Base-by-base conservation (phyloP, 306 rosid species). In the Prunus dulcis region DNA sequence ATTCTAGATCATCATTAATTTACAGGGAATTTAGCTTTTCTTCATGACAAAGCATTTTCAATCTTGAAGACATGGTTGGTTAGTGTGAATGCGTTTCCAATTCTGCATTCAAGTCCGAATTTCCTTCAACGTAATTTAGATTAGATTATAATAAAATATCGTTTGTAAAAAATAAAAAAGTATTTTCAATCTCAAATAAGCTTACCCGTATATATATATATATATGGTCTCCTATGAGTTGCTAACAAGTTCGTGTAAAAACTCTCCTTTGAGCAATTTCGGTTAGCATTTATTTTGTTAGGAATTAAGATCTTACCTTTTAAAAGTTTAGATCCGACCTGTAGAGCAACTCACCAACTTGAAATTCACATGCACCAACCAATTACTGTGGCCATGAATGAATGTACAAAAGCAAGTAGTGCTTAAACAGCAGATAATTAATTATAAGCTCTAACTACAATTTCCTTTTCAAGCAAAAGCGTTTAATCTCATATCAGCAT, bases 261-360 rank as follows among this genome's bases (percentile, higher is more conserved):
- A 34, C 41, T 34, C 41, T 34, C 8, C 6, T 34, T 34, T 6
- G 8, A 34, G 41, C 41, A 5, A 34, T 34, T 34, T 34, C 41
- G 41, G 8, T 6, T 34, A 5, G 8, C 41, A 6, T 34, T 34
- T 34, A 1, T 34, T 34, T 45, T 49, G 76, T 76, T 64, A 28
- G 30, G 64, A 60, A 25, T 10, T 60, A 60, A 27, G 84, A 76
- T 75, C 68, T 76, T 50, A 46, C 82, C 82, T 65, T 43, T 72
- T 20, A 15, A 41, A 18, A 18, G 2, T 64, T 41, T 14, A 18
- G 68, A 79, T 64, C 69, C 50, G 19, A 27, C 70, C 55, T 49
- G 60, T 74, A 76, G 64, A 67, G 66, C 79, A 80, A 38, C 50
- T 63, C 72, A 19, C 66, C 62, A 22, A n/a, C 51, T 30, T 63